Percentiles rank a stretch among this genome's conserved stretches.
Conservation (phyloP, 75 land plant species). For the Azolla pinnata region DNA sequence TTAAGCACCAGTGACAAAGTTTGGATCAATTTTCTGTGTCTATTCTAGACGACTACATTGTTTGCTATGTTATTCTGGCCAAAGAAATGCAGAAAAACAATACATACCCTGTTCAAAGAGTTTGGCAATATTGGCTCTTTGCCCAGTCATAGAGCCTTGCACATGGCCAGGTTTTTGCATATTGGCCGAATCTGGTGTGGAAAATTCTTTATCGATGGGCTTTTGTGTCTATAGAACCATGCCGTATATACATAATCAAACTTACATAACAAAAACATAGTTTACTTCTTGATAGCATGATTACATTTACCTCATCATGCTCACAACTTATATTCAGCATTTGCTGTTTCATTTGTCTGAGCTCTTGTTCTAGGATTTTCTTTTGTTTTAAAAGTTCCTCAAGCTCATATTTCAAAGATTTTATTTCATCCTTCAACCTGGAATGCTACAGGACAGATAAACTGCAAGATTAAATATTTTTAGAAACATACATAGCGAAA, state of each 20-base stretch:
- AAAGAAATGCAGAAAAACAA: not conserved
- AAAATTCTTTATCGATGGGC: too few relatives aligned
- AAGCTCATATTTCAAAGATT: conserved; percentile 31
- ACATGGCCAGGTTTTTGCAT: too few relatives aligned
- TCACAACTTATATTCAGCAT: conserved; percentile 62
- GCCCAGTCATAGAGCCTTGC: conserved; percentile 60
- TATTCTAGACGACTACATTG: not conserved
- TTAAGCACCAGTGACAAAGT: not conserved
- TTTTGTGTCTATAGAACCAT: too few relatives aligned
- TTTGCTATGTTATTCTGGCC: not conserved
- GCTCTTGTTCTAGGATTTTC: conserved; percentile 71
- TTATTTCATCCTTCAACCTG: not conserved
- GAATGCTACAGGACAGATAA: not conserved
- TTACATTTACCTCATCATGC: conserved; percentile 87
- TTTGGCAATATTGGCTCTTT: conserved; percentile 68
- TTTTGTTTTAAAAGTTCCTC: conserved; percentile 66
- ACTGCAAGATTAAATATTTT: too few relatives aligned
- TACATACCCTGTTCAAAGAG: conserved; percentile 79
- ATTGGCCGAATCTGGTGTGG: too few relatives aligned
- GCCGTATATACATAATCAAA: too few relatives aligned
- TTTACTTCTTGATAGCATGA: too few relatives aligned
- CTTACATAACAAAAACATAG: too few relatives aligned
- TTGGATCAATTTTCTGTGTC: conserved; percentile 13
- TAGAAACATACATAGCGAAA: too few relatives aligned
- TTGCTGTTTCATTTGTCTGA: conserved; percentile 54